phyloP scores from a whole-genome alignment of 1,284 basidiomycete species.

The Rhodofomes roseus region DNA sequence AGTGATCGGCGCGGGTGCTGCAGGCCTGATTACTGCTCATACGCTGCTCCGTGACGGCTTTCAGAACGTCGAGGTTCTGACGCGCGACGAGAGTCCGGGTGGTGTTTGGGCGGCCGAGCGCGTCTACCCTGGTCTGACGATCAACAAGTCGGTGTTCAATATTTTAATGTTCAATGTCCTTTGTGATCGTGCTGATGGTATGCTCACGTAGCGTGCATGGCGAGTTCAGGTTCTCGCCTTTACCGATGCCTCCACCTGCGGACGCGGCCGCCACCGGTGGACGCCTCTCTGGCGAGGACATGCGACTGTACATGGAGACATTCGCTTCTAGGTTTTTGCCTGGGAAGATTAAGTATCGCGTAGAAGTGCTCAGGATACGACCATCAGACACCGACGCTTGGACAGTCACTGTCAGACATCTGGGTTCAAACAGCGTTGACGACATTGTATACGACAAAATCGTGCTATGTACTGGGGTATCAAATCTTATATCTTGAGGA shows the following conservation, averaged over 20 bases:
- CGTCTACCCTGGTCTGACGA: slow-evolving; percentile 47
- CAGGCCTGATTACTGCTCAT: slow-evolving; percentile 56
- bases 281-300: slow-evolving; percentile 48
- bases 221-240: slow-evolving; percentile 50
- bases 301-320: slow-evolving; percentile 47
- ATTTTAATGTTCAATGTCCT: neutral
- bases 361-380: slow-evolving; percentile 42
- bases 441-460: slow-evolving; percentile 39
- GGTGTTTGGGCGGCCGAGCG: slow-evolving; percentile 51
- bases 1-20: slow-evolving; percentile 52
- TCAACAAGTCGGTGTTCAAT: slow-evolving; percentile 48
- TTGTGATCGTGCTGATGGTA: neutral
- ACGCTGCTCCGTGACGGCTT: slow-evolving; percentile 55
- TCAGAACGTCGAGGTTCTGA: slow-evolving; percentile 44
- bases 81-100: slow-evolving; percentile 47
- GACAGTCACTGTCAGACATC: slow-evolving; percentile 37
- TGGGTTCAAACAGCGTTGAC: slow-evolving; percentile 19
- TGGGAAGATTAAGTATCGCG: slow-evolving; percentile 40
- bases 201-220: slow-evolving; percentile 43
- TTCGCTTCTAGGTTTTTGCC: slow-evolving; percentile 45
- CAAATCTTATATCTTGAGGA: neutral
- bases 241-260: slow-evolving; percentile 44
- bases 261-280: slow-evolving; percentile 33
- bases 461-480: slow-evolving; percentile 56
- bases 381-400: slow-evolving; percentile 27